Conservation (phyloP, 352 stramenopile genomes). For the Phytophthora nicotianae region DNA sequence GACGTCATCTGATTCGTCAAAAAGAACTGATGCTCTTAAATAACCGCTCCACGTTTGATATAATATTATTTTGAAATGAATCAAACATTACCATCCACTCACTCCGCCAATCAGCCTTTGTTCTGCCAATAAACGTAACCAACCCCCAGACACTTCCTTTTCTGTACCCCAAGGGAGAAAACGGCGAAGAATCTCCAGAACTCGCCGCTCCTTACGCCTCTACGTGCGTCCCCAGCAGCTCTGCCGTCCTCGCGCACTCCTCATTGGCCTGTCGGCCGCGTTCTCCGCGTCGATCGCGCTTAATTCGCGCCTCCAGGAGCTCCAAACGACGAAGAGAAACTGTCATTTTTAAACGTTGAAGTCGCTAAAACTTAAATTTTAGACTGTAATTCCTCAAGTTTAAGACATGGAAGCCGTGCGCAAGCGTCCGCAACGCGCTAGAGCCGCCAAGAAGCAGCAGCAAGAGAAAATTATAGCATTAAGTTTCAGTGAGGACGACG, state of each 20-base stretch:
- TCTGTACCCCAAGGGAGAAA: constrained; percentile 23
- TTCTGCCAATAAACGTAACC: constrained; percentile 19
- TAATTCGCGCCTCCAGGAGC: constrained; percentile 17
- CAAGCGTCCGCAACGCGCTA: constrained; percentile 19
- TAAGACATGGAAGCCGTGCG: constrained; percentile 31
- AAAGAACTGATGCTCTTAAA: background rate
- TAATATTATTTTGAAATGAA: background rate
- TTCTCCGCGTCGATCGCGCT: constrained; percentile 1
- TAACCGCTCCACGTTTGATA: background rate
- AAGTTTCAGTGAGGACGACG: constrained; percentile 18
- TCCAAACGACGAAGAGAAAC: constrained; percentile 9
- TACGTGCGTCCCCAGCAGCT: background rate
- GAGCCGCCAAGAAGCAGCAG: constrained; percentile 3
- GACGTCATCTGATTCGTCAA: constrained; percentile 12
- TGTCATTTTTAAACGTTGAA: constrained; percentile 27
- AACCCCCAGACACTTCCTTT: constrained; percentile 11
- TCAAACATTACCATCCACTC: background rate
- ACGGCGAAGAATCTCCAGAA: constrained; percentile 24
- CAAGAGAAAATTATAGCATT: background rate
- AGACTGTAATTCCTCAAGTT: constrained; percentile 5
- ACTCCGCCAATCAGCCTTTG: constrained; percentile 20
- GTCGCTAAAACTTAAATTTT: constrained; percentile 27
- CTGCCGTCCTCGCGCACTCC: background rate
- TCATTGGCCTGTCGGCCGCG: constrained; percentile 3
- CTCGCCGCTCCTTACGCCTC: background rate